Evolutionary conservation across 768 basidiomycete genomes (phyloP).

Genomic region (Collybia nuda): DNA sequence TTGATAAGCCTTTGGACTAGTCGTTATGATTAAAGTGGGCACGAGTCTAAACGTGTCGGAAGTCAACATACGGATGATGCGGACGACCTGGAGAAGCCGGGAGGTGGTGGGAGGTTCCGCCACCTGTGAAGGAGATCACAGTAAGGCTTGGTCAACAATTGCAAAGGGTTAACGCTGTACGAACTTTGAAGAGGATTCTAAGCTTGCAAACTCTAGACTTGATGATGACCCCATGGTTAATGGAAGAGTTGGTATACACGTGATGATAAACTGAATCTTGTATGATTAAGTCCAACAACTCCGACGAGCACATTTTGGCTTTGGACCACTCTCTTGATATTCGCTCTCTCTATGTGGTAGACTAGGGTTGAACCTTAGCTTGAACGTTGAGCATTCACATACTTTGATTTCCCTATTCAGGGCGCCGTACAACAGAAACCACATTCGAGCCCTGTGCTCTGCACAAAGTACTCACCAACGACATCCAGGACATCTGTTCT

Average conservation of each 20-base stretch:
- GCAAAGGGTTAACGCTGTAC: background rate
- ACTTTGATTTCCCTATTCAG: no score
- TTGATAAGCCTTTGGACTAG: conserved; percentile 43
- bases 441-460: background rate
- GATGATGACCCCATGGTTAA: conserved; percentile 2
- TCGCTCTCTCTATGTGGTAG: no score
- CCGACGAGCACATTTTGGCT: background rate
- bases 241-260: no score
- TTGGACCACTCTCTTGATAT: no score
- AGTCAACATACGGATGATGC: conserved; percentile 29
- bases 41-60: conserved; percentile 14
- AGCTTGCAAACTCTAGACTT: conserved; percentile 36
- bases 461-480: background rate
- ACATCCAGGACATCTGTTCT: background rate
- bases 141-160: background rate
- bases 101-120: conserved; percentile 63
- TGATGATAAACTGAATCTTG: no score
- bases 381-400: no score
- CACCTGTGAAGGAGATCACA: conserved; percentile 38
- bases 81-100: conserved; percentile 58
- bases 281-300: no score
- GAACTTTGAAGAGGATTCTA: conserved; percentile 40
- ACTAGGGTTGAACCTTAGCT: no score
- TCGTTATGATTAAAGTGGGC: background rate
- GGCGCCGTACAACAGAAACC: no score